phyloP scores from a whole-genome alignment of 1,139 yeast species.

The Saccharomyces uvarum region DNA sequence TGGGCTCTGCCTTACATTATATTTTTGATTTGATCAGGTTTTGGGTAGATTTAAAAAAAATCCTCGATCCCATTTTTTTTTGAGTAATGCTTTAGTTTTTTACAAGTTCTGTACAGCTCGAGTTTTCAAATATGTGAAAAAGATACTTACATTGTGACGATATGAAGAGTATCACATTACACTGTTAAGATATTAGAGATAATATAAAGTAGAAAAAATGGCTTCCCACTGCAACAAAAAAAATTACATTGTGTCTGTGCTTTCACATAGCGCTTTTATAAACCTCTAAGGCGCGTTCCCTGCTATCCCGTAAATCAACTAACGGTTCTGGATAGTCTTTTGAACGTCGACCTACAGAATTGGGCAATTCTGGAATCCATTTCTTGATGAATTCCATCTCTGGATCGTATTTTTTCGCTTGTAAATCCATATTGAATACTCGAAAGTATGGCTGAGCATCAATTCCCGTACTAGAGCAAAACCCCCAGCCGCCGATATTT shows the following conservation, averaged over 20 bases:
- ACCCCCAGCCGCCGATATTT: conserved; percentile 55
- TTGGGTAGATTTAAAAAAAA: too few relatives aligned
- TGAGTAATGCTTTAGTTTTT: too few relatives aligned
- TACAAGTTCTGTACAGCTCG: too few relatives aligned
- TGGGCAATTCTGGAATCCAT: conserved; percentile 44
- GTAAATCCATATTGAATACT: conserved; percentile 47
- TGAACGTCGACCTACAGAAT: not conserved
- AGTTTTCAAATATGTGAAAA: too few relatives aligned
- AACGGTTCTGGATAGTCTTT: not conserved
- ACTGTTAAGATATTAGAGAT: too few relatives aligned
- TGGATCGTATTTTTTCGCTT: conserved; percentile 43
- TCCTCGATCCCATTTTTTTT: too few relatives aligned
- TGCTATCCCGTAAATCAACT: not conserved
- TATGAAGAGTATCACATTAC: too few relatives aligned
- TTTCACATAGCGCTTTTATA: not conserved
- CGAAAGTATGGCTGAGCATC: conserved; percentile 53
- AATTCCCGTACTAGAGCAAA: conserved; percentile 44
- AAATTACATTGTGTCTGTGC: not conserved
- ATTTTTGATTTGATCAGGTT: too few relatives aligned
- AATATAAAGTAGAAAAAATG: too few relatives aligned
- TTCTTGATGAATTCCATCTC: conserved; percentile 40
- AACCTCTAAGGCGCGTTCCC: not conserved
- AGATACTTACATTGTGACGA: too few relatives aligned
- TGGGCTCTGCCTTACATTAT: too few relatives aligned
- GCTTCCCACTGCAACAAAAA: too few relatives aligned